phyloP scores from a whole-genome alignment of 169 alveolate species.

The Cryptosporidium baileyi region DNA sequence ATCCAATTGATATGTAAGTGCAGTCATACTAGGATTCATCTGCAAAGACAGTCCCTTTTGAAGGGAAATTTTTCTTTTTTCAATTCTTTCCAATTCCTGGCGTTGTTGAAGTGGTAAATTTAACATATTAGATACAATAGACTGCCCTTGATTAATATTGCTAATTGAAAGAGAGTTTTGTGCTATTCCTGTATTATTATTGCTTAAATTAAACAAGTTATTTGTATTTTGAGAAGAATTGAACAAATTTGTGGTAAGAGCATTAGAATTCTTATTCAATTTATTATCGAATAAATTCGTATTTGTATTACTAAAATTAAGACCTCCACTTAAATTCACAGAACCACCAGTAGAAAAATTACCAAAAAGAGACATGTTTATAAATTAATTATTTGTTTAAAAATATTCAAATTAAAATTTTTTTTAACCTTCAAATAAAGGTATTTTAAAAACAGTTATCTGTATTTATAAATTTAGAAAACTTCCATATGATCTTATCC shows the following conservation, averaged over 20 bases:
- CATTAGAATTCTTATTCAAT: not conserved
- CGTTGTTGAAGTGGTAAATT: conserved; percentile 59
- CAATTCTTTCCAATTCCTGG: conserved; percentile 58
- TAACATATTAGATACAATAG: not conserved
- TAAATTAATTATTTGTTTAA: no score
- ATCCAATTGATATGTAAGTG: conserved; percentile 54
- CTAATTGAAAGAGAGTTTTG: not conserved
- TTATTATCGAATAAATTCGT: conserved; percentile 27
- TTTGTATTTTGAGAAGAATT: not conserved
- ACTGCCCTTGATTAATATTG: not conserved
- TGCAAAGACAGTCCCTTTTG: conserved; percentile 39
- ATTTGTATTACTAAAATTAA: conserved; percentile 1
- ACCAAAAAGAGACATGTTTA: conserved; percentile 32
- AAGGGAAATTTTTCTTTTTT: conserved; percentile 26
- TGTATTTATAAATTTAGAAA: no score
- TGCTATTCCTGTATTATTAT: conserved; percentile 5
- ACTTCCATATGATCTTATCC: no score
- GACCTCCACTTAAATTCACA: not conserved
- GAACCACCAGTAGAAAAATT: not conserved
- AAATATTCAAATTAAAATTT: no score
- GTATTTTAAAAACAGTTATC: no score
- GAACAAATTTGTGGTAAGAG: not conserved
- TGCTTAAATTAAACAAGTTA: conserved; percentile 12
- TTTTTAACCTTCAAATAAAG: no score
- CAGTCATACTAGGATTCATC: conserved; percentile 52